These are phyloP conservation scores for Apiotrichum brassicae DNA, from an alignment of 1,284 basidiomycete species.

Conservation along the genomic window DNA sequence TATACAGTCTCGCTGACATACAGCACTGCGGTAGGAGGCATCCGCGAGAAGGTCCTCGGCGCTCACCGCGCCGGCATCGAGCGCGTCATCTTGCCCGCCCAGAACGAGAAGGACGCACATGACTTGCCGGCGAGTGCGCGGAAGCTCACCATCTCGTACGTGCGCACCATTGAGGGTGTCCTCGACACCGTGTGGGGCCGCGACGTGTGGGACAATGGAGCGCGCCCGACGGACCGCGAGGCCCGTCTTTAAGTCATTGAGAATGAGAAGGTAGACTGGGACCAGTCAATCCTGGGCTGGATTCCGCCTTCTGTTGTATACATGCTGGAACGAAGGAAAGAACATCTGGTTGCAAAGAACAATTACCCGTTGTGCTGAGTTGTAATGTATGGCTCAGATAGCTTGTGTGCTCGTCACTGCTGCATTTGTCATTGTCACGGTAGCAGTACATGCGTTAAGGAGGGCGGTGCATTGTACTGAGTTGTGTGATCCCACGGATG, in stretches of 20 bases:
- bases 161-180: conserved; percentile 28
- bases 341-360: background rate
- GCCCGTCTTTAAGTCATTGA: conserved; percentile 1
- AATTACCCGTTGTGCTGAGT: background rate
- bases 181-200: conserved; percentile 38
- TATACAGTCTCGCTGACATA: conserved; percentile 4
- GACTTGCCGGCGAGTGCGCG: conserved; percentile 87
- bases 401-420: too few species aligned
- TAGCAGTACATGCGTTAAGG: too few species aligned
- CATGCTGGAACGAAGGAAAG: background rate
- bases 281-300: too few species aligned
- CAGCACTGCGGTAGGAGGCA: conserved; percentile 72
- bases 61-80: conserved; percentile 88
- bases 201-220: conserved; percentile 8
- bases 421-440: too few species aligned
- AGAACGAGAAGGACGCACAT: conserved; percentile 79
- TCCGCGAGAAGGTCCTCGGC: conserved; percentile 90
- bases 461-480: too few species aligned
- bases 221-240: conserved; percentile 1
- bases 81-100: conserved; percentile 68
- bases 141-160: conserved; percentile 71
- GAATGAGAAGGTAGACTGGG: background rate
- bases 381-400: background rate
- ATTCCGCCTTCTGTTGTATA: background rate
- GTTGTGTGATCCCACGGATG: too few species aligned